phyloP scores from a whole-genome alignment of 768 basidiomycete genomes.

The Leccinellum albellum region DNA sequence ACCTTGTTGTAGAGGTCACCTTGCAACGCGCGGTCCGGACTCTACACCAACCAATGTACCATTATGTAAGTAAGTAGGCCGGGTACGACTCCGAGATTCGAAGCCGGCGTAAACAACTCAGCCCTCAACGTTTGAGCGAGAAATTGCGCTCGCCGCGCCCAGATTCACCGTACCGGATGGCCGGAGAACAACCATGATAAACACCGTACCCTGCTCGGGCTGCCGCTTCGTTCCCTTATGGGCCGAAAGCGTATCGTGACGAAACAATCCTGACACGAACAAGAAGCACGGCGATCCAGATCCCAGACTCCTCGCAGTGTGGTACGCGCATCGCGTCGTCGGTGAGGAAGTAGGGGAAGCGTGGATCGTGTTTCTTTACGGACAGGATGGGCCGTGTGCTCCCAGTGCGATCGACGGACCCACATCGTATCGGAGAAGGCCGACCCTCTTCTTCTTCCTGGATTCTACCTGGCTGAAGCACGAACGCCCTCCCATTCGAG shows the following conservation, averaged over 20 bases:
- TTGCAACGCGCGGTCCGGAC: not conserved
- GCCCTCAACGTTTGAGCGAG: not conserved
- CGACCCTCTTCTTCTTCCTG: not conserved
- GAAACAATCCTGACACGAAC: no score
- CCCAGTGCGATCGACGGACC: not conserved
- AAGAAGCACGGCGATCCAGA: not conserved
- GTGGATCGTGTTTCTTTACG: not conserved
- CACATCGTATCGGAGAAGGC: not conserved
- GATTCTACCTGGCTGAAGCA: not conserved
- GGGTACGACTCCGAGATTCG: not conserved
- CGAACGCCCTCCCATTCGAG: not conserved
- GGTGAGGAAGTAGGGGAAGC: not conserved
- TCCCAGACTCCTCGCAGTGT: not conserved
- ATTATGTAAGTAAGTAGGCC: not conserved
- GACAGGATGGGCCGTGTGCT: not conserved
- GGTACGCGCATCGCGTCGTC: not conserved
- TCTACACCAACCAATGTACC: no score
- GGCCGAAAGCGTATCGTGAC: not conserved
- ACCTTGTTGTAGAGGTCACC: not conserved
- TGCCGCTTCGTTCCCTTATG: not conserved
- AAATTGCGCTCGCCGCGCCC: not conserved
- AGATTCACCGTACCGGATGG: not conserved
- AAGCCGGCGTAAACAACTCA: not conserved
- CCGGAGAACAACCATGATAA: not conserved
- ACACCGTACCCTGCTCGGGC: not conserved